phyloP scores from a whole-genome alignment of 1,284 basidiomycete genomes.

The Neonothopanus nambi region DNA sequence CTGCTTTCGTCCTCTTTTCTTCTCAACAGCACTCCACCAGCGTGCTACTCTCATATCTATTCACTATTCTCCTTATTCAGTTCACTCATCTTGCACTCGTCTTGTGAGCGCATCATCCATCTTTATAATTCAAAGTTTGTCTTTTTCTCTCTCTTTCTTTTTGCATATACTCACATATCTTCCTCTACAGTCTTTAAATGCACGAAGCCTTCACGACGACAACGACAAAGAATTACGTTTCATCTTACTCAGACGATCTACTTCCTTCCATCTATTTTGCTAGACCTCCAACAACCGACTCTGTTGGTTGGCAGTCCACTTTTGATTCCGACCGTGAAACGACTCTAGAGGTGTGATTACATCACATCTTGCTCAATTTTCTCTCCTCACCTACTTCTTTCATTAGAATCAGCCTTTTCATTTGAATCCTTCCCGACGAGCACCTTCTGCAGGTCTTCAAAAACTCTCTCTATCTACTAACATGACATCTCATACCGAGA shows the following conservation, averaged over 20 bases:
- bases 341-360: slow-evolving; percentile 38
- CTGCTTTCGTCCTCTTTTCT: slow-evolving; percentile 34
- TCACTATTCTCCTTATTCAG: slow-evolving; percentile 13
- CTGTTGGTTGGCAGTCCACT: slow-evolving; percentile 38
- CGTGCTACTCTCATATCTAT: slow-evolving; percentile 20
- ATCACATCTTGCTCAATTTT: slow-evolving; percentile 28
- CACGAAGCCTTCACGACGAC: slow-evolving; percentile 59
- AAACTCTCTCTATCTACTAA: slow-evolving; percentile 33
- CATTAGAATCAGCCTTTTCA: slow-evolving; percentile 44
- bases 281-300: slow-evolving; percentile 39
- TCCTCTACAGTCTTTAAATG: slow-evolving; percentile 48
- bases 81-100: neutral
- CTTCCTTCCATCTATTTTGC: slow-evolving; percentile 39
- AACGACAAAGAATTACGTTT: slow-evolving; percentile 40
- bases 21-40: slow-evolving; percentile 24
- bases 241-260: slow-evolving; percentile 39
- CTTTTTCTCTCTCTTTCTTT: slow-evolving; percentile 22
- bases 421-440: slow-evolving; percentile 24
- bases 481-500: slow-evolving; percentile 45
- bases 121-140: slow-evolving; percentile 9
- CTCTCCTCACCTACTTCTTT: slow-evolving; percentile 25
- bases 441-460: slow-evolving; percentile 31
- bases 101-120: neutral
- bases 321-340: slow-evolving; percentile 29
- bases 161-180: slow-evolving; percentile 23